phyloP scores from a whole-genome alignment of 805 yeast species.

The Pichia pseudocactophila region DNA sequence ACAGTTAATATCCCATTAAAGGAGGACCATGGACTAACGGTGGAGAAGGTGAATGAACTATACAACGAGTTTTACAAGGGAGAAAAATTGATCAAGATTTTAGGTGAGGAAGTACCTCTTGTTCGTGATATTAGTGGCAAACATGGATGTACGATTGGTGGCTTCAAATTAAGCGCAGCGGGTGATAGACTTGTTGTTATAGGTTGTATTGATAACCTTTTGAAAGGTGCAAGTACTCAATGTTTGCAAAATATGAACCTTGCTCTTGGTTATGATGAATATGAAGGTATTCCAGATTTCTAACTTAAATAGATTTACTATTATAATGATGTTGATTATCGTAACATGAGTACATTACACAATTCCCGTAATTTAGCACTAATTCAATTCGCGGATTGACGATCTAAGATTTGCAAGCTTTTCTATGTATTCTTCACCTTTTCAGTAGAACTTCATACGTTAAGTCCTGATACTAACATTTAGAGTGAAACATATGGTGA shows the following conservation, averaged over 20 bases:
- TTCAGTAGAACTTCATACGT: too few species aligned
- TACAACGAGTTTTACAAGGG: slow-evolving; percentile 84
- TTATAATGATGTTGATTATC: not conserved
- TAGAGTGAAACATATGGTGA: too few species aligned
- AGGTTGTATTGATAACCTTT: slow-evolving; percentile 89
- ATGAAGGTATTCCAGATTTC: slow-evolving; percentile 75
- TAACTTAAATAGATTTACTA: not conserved
- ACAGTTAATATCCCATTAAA: slow-evolving; percentile 87
- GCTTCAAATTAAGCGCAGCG: slow-evolving; percentile 83
- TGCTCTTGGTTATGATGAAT: slow-evolving; percentile 84
- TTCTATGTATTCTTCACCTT: too few species aligned
- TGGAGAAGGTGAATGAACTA: slow-evolving; percentile 75
- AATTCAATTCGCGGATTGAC: too few species aligned
- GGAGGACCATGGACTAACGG: slow-evolving; percentile 43
- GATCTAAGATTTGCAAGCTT: too few species aligned
- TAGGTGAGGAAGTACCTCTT: slow-evolving; percentile 90
- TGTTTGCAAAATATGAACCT: slow-evolving; percentile 93
- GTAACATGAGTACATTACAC: too few species aligned
- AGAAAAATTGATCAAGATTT: slow-evolving; percentile 75
- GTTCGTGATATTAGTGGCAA: slow-evolving; percentile 88
- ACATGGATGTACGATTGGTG: slow-evolving; percentile 93
- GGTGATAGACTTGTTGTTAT: slow-evolving; percentile 89
- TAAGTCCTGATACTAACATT: too few species aligned
- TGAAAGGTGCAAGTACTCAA: slow-evolving; percentile 98
- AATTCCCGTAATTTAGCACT: too few species aligned